Percentiles rank a stretch among this genome's conserved stretches.
Evolutionary conservation across 2,329 filamentous ascomycete species (phyloP).

Genomic region (Ascochyta rabiei): DNA sequence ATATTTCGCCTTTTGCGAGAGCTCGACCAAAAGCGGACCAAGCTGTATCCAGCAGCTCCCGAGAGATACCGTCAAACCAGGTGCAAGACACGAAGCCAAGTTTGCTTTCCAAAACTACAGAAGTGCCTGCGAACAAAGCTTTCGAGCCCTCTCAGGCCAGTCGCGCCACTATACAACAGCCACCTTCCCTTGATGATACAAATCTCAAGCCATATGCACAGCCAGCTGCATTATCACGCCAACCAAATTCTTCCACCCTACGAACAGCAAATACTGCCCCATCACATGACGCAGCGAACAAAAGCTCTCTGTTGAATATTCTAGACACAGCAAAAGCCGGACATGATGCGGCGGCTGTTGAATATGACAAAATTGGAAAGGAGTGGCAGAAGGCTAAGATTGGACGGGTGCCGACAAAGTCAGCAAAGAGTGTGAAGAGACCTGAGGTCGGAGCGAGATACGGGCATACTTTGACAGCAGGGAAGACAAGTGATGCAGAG

Average conservation of each 20-base stretch:
- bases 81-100: not conserved
- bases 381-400: not conserved
- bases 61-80: not conserved
- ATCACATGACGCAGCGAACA: not conserved
- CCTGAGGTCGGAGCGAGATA: conserved; percentile 1
- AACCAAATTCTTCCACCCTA: not conserved
- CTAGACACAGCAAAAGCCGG: not conserved
- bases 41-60: not conserved
- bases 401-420: not conserved
- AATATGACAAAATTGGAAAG: not conserved
- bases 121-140: not conserved
- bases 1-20: not conserved
- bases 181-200: not conserved
- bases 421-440: not conserved
- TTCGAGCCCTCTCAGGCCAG: not conserved
- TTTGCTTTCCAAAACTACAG: not conserved
- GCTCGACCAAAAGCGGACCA: not conserved
- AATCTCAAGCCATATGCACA: no score
- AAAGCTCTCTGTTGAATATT: not conserved
- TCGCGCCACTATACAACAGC: not conserved
- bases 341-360: not conserved
- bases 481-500: not conserved
- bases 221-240: not conserved
- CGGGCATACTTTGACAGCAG: not conserved
- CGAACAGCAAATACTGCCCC: not conserved